Conservation (phyloP, 352 stramenopile genomes). For the Salisapilia sapeloensis region DNA sequence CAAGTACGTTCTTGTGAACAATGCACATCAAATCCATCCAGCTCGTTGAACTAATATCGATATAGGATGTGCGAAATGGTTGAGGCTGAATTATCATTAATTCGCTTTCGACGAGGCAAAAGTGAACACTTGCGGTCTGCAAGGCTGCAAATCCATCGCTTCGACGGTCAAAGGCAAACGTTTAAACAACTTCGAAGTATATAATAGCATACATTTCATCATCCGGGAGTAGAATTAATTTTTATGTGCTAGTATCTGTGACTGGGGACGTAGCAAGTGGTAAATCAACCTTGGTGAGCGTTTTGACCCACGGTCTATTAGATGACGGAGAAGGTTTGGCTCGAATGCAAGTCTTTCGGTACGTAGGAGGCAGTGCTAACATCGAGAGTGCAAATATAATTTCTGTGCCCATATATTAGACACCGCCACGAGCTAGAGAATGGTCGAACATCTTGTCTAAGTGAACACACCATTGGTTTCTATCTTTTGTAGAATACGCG, state of each 20-base stretch:
- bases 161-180: not conserved
- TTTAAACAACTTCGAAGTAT: no score
- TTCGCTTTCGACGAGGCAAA: constrained; percentile 30
- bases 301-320: constrained; percentile 67
- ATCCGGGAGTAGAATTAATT: no score
- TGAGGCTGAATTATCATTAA: constrained; percentile 43
- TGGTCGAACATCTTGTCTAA: constrained; percentile 77
- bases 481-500: not conserved
- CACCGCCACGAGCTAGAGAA: constrained; percentile 84
- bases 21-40: constrained; percentile 1
- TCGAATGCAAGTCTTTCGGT: constrained; percentile 79
- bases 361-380: no score
- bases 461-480: constrained; percentile 61
- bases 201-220: no score
- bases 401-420: constrained; percentile 6
- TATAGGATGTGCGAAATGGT: constrained; percentile 62
- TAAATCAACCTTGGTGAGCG: constrained; percentile 81
- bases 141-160: no score
- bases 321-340: constrained; percentile 76
- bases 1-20: constrained; percentile 7
- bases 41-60: not conserved
- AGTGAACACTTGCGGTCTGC: no score
- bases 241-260: constrained; percentile 33
- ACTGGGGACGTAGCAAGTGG: constrained; percentile 76
- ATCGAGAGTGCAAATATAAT: no score